A percentile compares a stretch with the other conserved stretches of the same genome.
Conservation (phyloP, 345 rosid genomes). For the Rubroshorea leprosula region DNA sequence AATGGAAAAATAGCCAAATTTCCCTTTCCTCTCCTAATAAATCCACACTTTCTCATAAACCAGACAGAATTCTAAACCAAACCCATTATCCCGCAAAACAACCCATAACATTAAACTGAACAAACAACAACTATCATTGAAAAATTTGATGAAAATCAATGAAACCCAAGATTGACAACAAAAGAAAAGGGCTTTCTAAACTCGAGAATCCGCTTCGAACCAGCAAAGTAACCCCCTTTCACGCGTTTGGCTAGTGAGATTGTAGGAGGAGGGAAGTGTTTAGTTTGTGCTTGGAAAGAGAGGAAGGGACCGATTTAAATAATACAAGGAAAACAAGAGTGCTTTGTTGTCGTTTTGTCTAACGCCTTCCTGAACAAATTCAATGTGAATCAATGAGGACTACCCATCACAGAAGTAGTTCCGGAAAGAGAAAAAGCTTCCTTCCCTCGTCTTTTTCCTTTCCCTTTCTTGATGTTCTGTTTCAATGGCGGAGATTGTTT, state of each 20-base stretch:
- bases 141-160: background rate
- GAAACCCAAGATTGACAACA: background rate
- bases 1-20: background rate
- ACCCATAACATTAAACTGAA: background rate
- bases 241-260: background rate
- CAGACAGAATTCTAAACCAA: background rate
- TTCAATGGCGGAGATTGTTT: background rate
- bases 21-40: background rate
- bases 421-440: no score
- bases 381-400: no score
- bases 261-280: background rate
- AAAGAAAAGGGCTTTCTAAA: background rate
- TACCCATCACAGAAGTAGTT: background rate
- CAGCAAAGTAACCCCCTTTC: background rate
- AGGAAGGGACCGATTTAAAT: background rate
- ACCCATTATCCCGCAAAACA: background rate
- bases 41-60: background rate
- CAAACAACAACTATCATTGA: background rate
- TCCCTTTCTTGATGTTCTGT: background rate
- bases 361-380: background rate
- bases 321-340: background rate
- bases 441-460: background rate
- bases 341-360: background rate
- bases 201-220: background rate
- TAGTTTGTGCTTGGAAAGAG: background rate